Conservation (phyloP, 495 filamentous ascomycete genomes). For the Amphirosellinia nigrospora region DNA sequence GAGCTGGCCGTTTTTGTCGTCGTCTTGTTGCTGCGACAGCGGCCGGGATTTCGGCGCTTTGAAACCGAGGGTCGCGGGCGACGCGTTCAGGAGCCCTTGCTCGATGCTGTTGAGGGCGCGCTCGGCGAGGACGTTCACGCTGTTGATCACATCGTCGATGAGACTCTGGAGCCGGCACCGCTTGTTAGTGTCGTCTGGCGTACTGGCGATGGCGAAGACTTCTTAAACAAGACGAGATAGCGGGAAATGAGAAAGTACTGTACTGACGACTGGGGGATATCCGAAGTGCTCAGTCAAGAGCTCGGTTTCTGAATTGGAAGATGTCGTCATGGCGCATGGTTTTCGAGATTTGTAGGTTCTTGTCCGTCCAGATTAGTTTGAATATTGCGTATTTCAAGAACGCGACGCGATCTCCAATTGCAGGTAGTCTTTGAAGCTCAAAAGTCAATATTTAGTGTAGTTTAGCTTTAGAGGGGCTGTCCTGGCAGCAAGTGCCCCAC, state of each 20-base stretch:
- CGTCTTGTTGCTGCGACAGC: not conserved
- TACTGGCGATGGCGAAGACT: too few species aligned
- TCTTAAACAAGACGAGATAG: not conserved
- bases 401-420: constrained; percentile 32
- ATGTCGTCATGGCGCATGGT: constrained; percentile 50
- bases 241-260: constrained; percentile 40
- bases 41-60: constrained; percentile 37
- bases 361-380: constrained; percentile 1
- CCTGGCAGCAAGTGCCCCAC: constrained; percentile 7
- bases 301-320: constrained; percentile 62
- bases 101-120: constrained; percentile 84
- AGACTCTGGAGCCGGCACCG: constrained; percentile 65
- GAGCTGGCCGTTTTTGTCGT: constrained; percentile 38
- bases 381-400: constrained; percentile 7
- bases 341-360: constrained; percentile 1
- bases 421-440: constrained; percentile 8
- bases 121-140: constrained; percentile 87
- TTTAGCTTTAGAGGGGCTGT: constrained; percentile 27
- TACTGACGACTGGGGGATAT: constrained; percentile 85
- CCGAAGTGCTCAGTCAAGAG: constrained; percentile 95
- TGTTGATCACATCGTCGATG: constrained; percentile 97
- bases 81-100: constrained; percentile 71
- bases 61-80: constrained; percentile 81
- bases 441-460: constrained; percentile 42
- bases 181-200: not conserved